Base-by-base conservation (phyloP, 371 early-diverging fungal species). In the Mortierella sp. region DNA sequence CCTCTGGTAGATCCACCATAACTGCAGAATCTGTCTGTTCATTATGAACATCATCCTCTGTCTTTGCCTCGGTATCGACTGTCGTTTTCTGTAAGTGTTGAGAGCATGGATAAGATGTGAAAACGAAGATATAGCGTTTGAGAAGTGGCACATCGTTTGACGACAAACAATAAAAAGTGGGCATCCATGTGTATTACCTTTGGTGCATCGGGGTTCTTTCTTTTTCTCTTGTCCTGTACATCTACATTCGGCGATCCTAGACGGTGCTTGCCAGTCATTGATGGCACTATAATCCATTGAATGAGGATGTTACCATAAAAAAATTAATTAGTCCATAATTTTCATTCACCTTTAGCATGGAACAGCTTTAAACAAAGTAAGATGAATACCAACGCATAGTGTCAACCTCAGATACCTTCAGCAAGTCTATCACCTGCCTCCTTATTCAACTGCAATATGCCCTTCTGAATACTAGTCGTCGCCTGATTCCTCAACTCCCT, bases 391-490 rank as follows among this genome's bases (percentile, higher is more conserved):
- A 38, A 38, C 42, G 42, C 42, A 5, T 38, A 26, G 26, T 26
- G 26, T 57, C 28, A 28, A 26, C 60, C 28, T 31, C 0, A 48
- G 31, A 3, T 60, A 65, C 65, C 65, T 38, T 65, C 38, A 21
- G 38, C 65, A 19, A 65, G 38, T 21, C 19, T 65, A 34, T 65
- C 65, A 38, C 65, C 65, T 1, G 65, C 65, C 38, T 65, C 65
- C 38, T 38, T 31, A 21, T 65, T 65, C 65, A 65, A 65, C 21
- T 65, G 65, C 65, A 65, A 21, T 21, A 65, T 65, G 14, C 60
- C 60, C 14, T 13, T 60, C 31, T 60, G 60, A 60, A 60, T 60
- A 28, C 60, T 60, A 16, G 14, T 65, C 3, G 38, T 65, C 7
- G 65, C 38, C 21, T 65, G 65, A 19, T 38, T 38, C 65, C 65